Conservation (phyloP, 1,284 basidiomycete species). For the Pisolithus thermaeus region DNA sequence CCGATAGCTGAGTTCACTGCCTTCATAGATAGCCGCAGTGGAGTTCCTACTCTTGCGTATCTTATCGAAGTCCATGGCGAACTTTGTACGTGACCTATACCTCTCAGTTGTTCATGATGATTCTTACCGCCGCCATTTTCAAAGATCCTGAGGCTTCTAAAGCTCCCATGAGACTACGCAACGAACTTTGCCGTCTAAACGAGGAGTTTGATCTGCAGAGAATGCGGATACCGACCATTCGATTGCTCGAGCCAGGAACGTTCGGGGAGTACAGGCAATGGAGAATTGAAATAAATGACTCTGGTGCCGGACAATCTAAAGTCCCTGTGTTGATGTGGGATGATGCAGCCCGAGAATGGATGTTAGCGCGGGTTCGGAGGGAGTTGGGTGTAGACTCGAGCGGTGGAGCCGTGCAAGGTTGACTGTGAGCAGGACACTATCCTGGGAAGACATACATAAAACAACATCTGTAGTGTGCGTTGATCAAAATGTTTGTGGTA, state of each 20-base stretch:
- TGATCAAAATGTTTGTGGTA: too few relatives aligned
- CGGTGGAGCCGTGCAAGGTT: too few relatives aligned
- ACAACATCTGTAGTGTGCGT: too few relatives aligned
- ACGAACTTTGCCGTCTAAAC: background rate
- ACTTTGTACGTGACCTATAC: background rate
- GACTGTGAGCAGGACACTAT: too few relatives aligned
- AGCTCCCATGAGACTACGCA: background rate
- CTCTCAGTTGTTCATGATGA: background rate
- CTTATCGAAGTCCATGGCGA: constrained; percentile 5
- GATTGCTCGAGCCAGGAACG: constrained; percentile 3
- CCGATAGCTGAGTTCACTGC: constrained; percentile 3
- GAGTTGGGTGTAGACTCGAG: background rate
- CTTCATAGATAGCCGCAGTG: constrained; percentile 1
- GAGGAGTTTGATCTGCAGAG: background rate
- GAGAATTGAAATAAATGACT: background rate
- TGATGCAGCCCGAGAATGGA: constrained; percentile 3
- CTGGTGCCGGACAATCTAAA: constrained; percentile 3
- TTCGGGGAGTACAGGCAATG: constrained; percentile 5
- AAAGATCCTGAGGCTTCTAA: constrained; percentile 1
- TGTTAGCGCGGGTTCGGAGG: constrained; percentile 1
- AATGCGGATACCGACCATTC: constrained; percentile 5
- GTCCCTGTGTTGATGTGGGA: constrained; percentile 6
- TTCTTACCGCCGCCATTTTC: background rate
- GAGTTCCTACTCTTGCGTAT: constrained; percentile 1
- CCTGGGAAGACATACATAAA: too few relatives aligned